Percentiles rank a stretch among this genome's conserved stretches.
phyloP scores from a whole-genome alignment of 176 grass and related monocot species.

The Luzula sylvatica region DNA sequence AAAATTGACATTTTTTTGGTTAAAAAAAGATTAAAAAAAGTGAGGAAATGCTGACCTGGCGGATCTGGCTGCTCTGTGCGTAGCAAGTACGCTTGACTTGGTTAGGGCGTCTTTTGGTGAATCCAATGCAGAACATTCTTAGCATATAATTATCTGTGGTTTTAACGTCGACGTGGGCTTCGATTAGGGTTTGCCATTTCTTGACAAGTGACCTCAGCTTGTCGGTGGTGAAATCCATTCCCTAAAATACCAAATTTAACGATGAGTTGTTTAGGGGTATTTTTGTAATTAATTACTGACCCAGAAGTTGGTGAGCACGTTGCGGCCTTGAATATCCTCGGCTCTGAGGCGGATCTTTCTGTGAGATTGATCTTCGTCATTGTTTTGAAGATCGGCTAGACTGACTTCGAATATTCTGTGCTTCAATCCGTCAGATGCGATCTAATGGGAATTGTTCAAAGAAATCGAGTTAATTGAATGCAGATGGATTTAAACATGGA shows the following conservation, averaged over 20 bases:
- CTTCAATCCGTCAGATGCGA: slow-evolving; percentile 83
- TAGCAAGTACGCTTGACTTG: slow-evolving; percentile 97
- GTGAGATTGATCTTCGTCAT: slow-evolving; percentile 78
- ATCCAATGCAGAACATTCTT: slow-evolving; percentile 75
- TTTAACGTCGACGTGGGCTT: slow-evolving; percentile 87
- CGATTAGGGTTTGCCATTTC: slow-evolving; percentile 92
- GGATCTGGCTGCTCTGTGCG: slow-evolving; percentile 73
- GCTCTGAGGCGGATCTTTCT: slow-evolving; percentile 73
- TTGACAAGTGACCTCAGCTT: slow-evolving; percentile 67
- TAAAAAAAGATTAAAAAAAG: not conserved
- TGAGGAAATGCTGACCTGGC: slow-evolving; percentile 39
- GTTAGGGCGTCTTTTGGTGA: slow-evolving; percentile 72
- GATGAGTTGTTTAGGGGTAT: not conserved
- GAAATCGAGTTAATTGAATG: not conserved
- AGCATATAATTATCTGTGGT: slow-evolving; percentile 81
- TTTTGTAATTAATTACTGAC: slow-evolving; percentile 23
- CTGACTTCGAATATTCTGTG: slow-evolving; percentile 83
- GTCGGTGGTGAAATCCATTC: slow-evolving; percentile 58
- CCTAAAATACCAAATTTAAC: not conserved
- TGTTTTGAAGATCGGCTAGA: slow-evolving; percentile 62
- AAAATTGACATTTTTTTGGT: not conserved
- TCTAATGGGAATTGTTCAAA: slow-evolving; percentile 20
- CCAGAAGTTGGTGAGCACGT: slow-evolving; percentile 88
- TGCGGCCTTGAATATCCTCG: slow-evolving; percentile 71
- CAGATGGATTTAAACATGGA: not conserved